These are phyloP conservation scores for Senecio squalidus DNA, from an alignment of 140 eudicot genomes.

Conservation along the genomic window DNA sequence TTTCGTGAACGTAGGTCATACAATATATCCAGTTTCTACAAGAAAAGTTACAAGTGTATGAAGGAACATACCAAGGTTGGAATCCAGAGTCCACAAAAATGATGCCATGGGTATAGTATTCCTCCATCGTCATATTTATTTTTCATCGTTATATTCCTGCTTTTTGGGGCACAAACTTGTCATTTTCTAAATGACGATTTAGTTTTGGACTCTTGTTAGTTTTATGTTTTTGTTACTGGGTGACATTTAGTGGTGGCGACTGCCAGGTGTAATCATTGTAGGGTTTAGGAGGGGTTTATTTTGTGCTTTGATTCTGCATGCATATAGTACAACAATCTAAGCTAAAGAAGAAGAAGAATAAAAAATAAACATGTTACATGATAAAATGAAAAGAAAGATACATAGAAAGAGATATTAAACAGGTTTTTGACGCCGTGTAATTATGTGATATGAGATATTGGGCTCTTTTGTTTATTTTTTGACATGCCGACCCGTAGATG, in stretches of 20 bases:
- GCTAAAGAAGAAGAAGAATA: neutral
- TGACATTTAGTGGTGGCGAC: neutral
- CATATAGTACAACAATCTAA: neutral
- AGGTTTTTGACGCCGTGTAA: neutral
- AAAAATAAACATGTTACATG: neutral
- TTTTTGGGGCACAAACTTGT: too few species aligned
- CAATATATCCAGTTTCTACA: constrained; percentile 80
- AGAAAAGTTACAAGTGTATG: constrained; percentile 68
- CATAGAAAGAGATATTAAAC: too few species aligned
- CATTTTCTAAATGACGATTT: too few species aligned
- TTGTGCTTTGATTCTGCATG: neutral
- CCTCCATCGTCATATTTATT: too few species aligned
- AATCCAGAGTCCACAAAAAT: constrained; percentile 57
- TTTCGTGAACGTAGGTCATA: constrained; percentile 48
- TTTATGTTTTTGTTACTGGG: neutral
- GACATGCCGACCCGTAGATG: neutral
- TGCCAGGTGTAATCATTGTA: neutral
- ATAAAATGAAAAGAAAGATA: too few species aligned
- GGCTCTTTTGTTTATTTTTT: too few species aligned
- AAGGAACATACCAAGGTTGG: constrained; percentile 77
- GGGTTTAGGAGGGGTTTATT: neutral
- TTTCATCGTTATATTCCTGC: too few species aligned
- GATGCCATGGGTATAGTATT: too few species aligned
- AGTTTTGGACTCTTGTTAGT: too few species aligned
- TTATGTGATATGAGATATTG: neutral